Evolutionary conservation across 768 basidiomycete species (phyloP).

Genomic region (Paxillus involutus): DNA sequence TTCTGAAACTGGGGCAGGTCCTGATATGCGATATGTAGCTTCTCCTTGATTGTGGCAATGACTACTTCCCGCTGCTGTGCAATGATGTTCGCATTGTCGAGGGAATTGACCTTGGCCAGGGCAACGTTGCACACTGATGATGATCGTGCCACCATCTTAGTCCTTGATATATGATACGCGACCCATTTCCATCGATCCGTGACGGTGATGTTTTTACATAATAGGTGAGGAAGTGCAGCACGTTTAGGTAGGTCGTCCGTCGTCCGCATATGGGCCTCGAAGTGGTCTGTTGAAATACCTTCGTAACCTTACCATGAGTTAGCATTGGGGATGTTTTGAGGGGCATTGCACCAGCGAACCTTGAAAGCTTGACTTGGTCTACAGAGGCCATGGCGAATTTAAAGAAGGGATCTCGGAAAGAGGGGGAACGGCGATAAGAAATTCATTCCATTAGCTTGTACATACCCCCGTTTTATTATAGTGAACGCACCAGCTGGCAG

Average conservation of each 20-base stretch:
- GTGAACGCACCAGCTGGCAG: no score
- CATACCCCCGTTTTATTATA: no score
- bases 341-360: conserved; percentile 43
- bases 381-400: conserved; percentile 90
- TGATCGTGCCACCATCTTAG: conserved; percentile 98
- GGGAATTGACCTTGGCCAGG: conserved; percentile 75
- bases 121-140: conserved; percentile 95
- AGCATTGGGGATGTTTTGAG: not conserved
- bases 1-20: conserved; percentile 75
- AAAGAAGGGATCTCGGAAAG: conserved; percentile 90
- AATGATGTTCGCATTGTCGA: conserved; percentile 75
- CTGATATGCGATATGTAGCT: conserved; percentile 80
- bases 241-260: conserved; percentile 74
- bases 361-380: conserved; percentile 78
- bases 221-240: conserved; percentile 96
- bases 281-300: conserved; percentile 97
- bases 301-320: conserved; percentile 82
- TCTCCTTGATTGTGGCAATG: conserved; percentile 81
- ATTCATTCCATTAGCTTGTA: no score
- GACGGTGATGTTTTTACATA: conserved; percentile 91
- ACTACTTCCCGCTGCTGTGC: conserved; percentile 86
- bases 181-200: conserved; percentile 87
- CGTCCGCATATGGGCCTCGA: conserved; percentile 78
- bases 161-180: conserved; percentile 99
- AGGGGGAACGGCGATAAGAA: no score